phyloP scores from a whole-genome alignment of 208 protist genomes.

The Leishmania lainsoni region DNA sequence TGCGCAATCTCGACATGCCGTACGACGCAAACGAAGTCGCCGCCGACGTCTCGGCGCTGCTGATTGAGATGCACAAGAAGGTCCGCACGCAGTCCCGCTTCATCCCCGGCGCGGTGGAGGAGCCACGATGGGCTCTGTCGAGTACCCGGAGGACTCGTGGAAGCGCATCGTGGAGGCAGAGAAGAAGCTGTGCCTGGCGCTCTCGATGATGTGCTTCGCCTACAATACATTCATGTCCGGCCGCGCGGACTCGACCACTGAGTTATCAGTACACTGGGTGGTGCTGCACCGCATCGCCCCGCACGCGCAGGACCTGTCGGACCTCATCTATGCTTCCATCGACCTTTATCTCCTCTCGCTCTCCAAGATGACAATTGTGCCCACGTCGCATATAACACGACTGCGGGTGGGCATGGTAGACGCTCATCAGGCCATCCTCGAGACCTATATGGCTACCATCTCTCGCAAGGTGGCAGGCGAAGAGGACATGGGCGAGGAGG shows the following conservation, averaged over 20 bases:
- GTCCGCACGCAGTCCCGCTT: constrained; percentile 58
- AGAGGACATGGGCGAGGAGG: constrained; percentile 38
- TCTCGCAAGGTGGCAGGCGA: constrained; percentile 68
- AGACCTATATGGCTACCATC: constrained; percentile 88
- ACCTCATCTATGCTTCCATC: constrained; percentile 81
- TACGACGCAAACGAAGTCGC: constrained; percentile 74
- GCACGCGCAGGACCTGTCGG: constrained; percentile 75
- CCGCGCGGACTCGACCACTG: constrained; percentile 48
- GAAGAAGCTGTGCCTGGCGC: constrained; percentile 62
- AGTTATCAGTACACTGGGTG: constrained; percentile 89
- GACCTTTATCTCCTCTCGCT: constrained; percentile 86
- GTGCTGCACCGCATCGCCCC: constrained; percentile 87
- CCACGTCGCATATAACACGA: constrained; percentile 76
- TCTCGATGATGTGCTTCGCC: constrained; percentile 89
- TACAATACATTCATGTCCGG: constrained; percentile 90
- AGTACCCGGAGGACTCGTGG: constrained; percentile 80
- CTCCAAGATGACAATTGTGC: constrained; percentile 75
- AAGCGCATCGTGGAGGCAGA: constrained; percentile 71
- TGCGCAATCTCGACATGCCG: constrained; percentile 90
- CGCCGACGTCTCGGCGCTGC: constrained; percentile 56
- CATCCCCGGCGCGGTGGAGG: constrained; percentile 79
- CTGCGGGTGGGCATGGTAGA: constrained; percentile 82
- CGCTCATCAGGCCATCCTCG: constrained; percentile 68
- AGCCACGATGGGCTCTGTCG: constrained; percentile 84
- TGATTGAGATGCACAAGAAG: constrained; percentile 80